Evolutionary conservation across 306 rosid genomes (phyloP).

Genomic region (Fragaria iinumae): DNA sequence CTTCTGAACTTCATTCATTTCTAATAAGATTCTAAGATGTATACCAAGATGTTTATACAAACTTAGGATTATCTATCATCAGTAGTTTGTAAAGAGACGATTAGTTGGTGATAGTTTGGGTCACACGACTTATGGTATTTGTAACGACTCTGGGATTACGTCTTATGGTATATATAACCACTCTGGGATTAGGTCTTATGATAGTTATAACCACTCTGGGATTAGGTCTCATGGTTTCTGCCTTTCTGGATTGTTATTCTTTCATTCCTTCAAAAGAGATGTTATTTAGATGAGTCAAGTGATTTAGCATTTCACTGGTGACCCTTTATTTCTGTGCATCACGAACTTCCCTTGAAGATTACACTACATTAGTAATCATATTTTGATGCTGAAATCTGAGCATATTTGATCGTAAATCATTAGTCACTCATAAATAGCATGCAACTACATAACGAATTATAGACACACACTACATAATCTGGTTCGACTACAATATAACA

Average conservation of each 20-base stretch:
- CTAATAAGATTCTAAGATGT: background rate
- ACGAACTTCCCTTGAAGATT: too few relatives aligned
- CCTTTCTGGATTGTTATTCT: background rate
- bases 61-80: background rate
- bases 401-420: background rate
- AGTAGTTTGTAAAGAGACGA: background rate
- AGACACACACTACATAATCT: background rate
- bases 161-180: background rate
- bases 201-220: background rate
- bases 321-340: background rate
- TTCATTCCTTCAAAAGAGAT: background rate
- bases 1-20: background rate
- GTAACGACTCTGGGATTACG: background rate
- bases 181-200: background rate
- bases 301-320: background rate
- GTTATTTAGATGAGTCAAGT: background rate
- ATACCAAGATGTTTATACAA: background rate
- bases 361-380: background rate
- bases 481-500: background rate
- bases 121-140: background rate
- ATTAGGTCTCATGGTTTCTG: background rate
- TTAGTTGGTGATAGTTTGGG: background rate
- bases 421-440: background rate
- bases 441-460: conserved; percentile 9
- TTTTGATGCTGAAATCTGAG: background rate